Evolutionary conservation across 345 rosid species (phyloP).

Genomic region (Bruguiera gymnorhiza): DNA sequence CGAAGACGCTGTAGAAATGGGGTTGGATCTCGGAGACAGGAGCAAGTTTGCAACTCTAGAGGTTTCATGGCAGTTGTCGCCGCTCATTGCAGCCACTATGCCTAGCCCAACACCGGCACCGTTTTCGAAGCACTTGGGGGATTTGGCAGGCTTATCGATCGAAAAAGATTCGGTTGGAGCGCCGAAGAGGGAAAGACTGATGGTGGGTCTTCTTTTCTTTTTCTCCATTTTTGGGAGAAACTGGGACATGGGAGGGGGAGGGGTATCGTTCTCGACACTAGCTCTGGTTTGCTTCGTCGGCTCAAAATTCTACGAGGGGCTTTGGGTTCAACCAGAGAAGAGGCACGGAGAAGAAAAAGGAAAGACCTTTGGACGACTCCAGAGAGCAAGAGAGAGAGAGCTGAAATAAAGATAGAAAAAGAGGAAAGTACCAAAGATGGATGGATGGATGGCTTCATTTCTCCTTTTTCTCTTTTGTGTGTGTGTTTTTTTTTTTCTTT

Average conservation of each 20-base stretch:
- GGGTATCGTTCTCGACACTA: neutral
- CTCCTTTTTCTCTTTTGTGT: too few relatives aligned
- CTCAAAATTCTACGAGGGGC: too few relatives aligned
- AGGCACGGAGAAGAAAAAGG: too few relatives aligned
- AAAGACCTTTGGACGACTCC: too few relatives aligned
- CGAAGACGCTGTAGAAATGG: slow-evolving; percentile 16
- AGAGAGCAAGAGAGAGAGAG: too few relatives aligned
- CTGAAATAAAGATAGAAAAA: too few relatives aligned
- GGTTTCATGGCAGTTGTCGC: slow-evolving; percentile 1
- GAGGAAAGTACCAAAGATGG: too few relatives aligned
- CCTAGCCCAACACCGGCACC: slow-evolving; percentile 28
- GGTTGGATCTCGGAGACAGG: slow-evolving; percentile 23
- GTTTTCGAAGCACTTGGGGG: slow-evolving; percentile 19
- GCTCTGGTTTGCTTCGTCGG: too few relatives aligned
- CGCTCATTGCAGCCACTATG: slow-evolving; percentile 31
- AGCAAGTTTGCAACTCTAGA: neutral
- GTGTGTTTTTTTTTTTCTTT: too few relatives aligned
- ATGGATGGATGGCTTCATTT: too few relatives aligned
- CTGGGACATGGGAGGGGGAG: neutral
- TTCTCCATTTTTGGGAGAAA: slow-evolving; percentile 1
- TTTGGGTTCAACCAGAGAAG: too few relatives aligned
- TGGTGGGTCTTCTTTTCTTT: neutral
- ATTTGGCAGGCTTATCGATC: slow-evolving; percentile 12
- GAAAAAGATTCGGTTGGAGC: slow-evolving; percentile 13
- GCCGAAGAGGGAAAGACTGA: neutral